Percentiles rank a stretch among this genome's conserved stretches.
Conservation (phyloP, 2,329 filamentous ascomycete genomes). For the Scytalidium lignicola region DNA sequence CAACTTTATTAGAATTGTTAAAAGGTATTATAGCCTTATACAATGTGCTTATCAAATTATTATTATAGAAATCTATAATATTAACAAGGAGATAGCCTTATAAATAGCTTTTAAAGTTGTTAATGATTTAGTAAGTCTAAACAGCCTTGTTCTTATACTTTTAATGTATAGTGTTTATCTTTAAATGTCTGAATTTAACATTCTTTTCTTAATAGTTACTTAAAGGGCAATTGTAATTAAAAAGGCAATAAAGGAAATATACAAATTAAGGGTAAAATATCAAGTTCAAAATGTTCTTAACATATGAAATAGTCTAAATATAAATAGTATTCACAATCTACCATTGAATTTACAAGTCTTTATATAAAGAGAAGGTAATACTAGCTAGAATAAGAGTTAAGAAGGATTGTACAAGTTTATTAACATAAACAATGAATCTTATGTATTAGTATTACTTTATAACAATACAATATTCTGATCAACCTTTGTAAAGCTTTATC, state of each 20-base stretch:
- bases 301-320: constrained; percentile 1
- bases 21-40: constrained; percentile 2
- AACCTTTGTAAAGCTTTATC: constrained; percentile 8
- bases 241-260: constrained; percentile 6
- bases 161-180: constrained; percentile 7
- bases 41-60: constrained; percentile 6
- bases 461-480: constrained; percentile 2
- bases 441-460: constrained; percentile 2
- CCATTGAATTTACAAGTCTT: constrained; percentile 4
- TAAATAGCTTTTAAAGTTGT: constrained; percentile 12
- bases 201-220: constrained; percentile 1
- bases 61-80: constrained; percentile 1
- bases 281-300: constrained; percentile 2
- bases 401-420: constrained; percentile 7
- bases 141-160: constrained; percentile 9
- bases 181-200: constrained; percentile 2
- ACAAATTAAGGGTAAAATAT: constrained; percentile 1
- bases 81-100: constrained; percentile 2
- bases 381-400: constrained; percentile 1
- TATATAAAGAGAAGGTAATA: constrained; percentile 8
- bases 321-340: constrained; percentile 1
- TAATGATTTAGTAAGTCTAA: constrained; percentile 8
- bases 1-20: constrained; percentile 1
- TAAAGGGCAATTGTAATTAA: constrained; percentile 4
- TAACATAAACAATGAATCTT: constrained; percentile 3